Evolutionary conservation across 768 basidiomycete species (phyloP), one percentile per base, ranked within the genome.

Genomic region (Panus rudis): DNA sequence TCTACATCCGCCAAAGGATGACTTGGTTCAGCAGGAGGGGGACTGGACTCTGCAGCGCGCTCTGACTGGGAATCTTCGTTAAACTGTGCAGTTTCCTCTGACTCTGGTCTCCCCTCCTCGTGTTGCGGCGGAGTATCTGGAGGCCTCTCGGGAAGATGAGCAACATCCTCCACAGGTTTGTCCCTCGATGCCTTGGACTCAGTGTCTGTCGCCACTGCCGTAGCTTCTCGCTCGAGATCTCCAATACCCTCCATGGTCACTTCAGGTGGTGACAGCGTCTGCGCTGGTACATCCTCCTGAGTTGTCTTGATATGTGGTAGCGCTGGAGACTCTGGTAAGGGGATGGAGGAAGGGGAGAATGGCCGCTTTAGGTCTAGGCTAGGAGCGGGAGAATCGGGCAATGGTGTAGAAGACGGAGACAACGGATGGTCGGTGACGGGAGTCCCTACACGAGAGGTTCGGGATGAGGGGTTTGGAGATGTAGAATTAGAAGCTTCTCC

Each of bases 401-500:
- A 37, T 4, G 27, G 37, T 10, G 52, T 44, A 8, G 48, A 40
- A 4, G 46, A 33, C 1, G 49, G 51, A 10, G 60, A 55, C 11
- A 61, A 52, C 12, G 59, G 59, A 39, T 62, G 56, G 37, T 62
- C 64, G 26, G 52, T 37, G 37, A 56, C 57, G 16, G 72, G 63
- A 6, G 58, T 48, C 19, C 20, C 16, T 24, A 42, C 37, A 11
- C 78, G 69, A 3, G 78, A 72, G 14, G 63, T 58, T 30, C 63
- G 66, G 5, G 65, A 54, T 16, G 77, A 71, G 1, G 47, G 47
- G 6, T 59, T 55, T 4, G 75, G 67, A 0, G 78, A 68, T 19
- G 63, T 65, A 16, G 62, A 47, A 43, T 60, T 65, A 7, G 76
- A 75, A 11, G 70, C 64, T 16, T 87, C 84, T 16, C 72, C 76